Conservation (phyloP, 1,284 basidiomycete species). For the Apiotrichum sp. region DNA sequence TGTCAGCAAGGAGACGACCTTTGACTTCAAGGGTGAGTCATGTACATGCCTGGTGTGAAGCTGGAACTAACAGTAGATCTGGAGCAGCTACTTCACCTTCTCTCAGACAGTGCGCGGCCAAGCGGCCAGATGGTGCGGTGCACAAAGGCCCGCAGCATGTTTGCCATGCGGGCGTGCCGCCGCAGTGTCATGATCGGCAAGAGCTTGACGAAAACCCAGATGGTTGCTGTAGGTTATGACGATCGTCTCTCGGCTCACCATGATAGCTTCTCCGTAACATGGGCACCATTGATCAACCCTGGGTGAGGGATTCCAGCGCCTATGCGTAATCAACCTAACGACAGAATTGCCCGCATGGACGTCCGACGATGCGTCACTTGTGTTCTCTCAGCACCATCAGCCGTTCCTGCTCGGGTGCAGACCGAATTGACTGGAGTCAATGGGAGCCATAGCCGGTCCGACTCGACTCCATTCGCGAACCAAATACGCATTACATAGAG, state of each 20-base stretch:
- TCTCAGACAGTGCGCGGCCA: conserved; percentile 62
- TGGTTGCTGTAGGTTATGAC: conserved; percentile 61
- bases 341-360: conserved; percentile 87
- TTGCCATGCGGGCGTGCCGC: conserved; percentile 90
- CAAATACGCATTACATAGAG: conserved; percentile 1
- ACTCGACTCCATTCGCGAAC: no score
- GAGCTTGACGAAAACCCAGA: conserved; percentile 67
- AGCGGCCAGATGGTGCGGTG: conserved; percentile 76
- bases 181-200: conserved; percentile 96
- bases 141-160: conserved; percentile 91
- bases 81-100: conserved; percentile 83
- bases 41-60: neutral
- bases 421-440: conserved; percentile 9
- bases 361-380: conserved; percentile 91
- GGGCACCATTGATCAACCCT: conserved; percentile 94
- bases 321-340: conserved; percentile 6
- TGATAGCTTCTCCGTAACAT: conserved; percentile 78
- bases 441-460: no score
- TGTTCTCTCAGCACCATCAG: neutral
- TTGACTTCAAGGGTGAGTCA: conserved; percentile 59
- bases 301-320: conserved; percentile 46
- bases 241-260: neutral
- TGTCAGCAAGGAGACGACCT: conserved; percentile 80
- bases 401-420: neutral
- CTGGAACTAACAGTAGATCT: conserved; percentile 58